Percentiles rank a stretch among this genome's conserved stretches.
These are phyloP conservation scores for Proliferodiscus dingleyae DNA, from an alignment of 2,329 filamentous ascomycete species.

Conservation along the genomic window DNA sequence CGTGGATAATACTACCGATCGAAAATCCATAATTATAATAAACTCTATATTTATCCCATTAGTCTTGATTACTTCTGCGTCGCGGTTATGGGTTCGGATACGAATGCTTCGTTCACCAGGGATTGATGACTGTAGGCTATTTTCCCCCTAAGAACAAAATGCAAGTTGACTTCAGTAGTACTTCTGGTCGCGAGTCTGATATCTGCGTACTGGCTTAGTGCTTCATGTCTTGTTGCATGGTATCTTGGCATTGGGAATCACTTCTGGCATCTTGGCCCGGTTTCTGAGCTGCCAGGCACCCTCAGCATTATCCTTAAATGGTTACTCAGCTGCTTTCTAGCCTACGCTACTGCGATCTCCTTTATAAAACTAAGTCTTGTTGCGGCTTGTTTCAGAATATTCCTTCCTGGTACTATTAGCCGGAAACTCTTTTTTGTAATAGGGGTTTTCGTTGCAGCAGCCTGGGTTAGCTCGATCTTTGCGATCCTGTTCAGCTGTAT, in stretches of 20 bases:
- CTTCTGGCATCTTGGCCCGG: conserved; percentile 12
- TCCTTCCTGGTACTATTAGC: conserved; percentile 3
- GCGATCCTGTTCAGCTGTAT: conserved; percentile 16
- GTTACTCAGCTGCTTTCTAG: conserved; percentile 10
- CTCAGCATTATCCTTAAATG: conserved; percentile 7
- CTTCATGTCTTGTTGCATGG: conserved; percentile 8
- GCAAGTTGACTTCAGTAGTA: conserved; percentile 1
- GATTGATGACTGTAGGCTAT: not conserved
- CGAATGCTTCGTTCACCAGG: not conserved
- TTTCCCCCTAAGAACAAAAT: not conserved
- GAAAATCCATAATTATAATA: not conserved
- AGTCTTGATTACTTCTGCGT: not conserved
- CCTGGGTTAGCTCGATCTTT: conserved; percentile 16
- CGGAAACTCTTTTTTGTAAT: conserved; percentile 4
- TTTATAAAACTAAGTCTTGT: conserved; percentile 17
- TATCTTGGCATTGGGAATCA: conserved; percentile 15
- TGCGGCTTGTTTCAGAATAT: conserved; percentile 15
- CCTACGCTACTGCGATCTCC: conserved; percentile 14
- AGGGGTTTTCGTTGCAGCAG: conserved; percentile 3
- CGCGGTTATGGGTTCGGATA: not conserved
- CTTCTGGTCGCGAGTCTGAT: conserved; percentile 10
- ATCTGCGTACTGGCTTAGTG: conserved; percentile 12
- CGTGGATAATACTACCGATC: not conserved
- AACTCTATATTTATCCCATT: not conserved
- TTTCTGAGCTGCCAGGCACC: not conserved